phyloP scores from a whole-genome alignment of 495 filamentous ascomycete species.

The Rusavskia elegans region DNA sequence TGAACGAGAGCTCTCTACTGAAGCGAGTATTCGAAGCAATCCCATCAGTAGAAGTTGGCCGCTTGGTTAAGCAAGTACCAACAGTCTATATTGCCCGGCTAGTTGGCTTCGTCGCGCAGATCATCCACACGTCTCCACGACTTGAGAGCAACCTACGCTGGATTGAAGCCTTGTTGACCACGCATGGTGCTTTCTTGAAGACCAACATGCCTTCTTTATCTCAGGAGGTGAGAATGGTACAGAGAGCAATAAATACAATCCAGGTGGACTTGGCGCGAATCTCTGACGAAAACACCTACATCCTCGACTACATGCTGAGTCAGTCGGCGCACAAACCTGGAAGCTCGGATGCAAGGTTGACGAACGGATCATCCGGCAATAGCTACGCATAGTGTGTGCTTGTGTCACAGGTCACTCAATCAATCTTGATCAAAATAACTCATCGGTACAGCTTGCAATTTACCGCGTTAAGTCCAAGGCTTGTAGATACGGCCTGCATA shows the following conservation, averaged over 20 bases:
- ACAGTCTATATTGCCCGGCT: constrained; percentile 71
- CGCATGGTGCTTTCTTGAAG: constrained; percentile 68
- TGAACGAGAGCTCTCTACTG: constrained; percentile 66
- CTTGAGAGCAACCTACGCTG: constrained; percentile 87
- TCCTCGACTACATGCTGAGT: constrained; percentile 62
- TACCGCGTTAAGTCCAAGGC: not conserved
- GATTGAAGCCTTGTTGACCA: constrained; percentile 71
- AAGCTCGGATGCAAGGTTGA: not conserved
- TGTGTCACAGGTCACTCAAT: too few species aligned
- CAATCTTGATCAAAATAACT: too few species aligned
- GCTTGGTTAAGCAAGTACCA: constrained; percentile 67
- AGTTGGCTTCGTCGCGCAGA: constrained; percentile 68
- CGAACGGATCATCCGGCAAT: not conserved
- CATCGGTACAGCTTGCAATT: not conserved
- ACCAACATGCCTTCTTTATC: constrained; percentile 62
- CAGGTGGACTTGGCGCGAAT: constrained; percentile 55
- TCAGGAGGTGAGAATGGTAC: constrained; percentile 63
- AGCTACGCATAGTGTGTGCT: too few species aligned
- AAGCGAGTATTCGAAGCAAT: constrained; percentile 72
- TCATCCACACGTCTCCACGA: constrained; percentile 80
- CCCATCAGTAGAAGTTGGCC: constrained; percentile 55
- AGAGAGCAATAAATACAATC: constrained; percentile 61
- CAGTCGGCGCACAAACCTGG: constrained; percentile 13
- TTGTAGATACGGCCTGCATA: not conserved
- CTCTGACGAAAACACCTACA: constrained; percentile 75